These are phyloP conservation scores for Verticillium klebahnii DNA, from an alignment of 2,329 filamentous ascomycete species.

Conservation along the genomic window DNA sequence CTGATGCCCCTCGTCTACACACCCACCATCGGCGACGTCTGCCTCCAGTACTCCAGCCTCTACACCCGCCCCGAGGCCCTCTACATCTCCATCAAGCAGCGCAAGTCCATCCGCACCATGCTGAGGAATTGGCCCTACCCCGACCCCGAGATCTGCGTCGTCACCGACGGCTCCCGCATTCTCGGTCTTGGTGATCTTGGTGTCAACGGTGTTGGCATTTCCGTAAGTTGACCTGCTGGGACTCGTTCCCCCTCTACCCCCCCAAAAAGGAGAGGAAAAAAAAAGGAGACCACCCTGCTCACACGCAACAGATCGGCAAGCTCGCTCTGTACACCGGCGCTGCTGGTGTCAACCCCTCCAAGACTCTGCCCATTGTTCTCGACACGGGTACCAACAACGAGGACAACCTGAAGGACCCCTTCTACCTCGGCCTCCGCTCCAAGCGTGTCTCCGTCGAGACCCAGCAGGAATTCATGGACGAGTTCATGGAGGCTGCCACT, in stretches of 20 bases:
- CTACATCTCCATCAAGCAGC: constrained; percentile 94
- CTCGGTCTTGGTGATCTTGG: constrained; percentile 91
- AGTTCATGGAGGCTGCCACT: constrained; percentile 88
- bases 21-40: constrained; percentile 91
- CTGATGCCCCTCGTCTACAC: constrained; percentile 84
- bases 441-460: constrained; percentile 74
- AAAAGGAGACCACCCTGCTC: constrained; percentile 8
- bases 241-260: no score
- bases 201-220: constrained; percentile 96
- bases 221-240: constrained; percentile 48
- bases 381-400: constrained; percentile 65
- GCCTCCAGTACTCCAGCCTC: constrained; percentile 90
- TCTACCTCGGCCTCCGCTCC: constrained; percentile 86
- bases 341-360: constrained; percentile 87
- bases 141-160: constrained; percentile 90
- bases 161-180: constrained; percentile 92
- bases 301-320: constrained; percentile 68
- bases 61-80: constrained; percentile 93
- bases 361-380: constrained; percentile 68
- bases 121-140: constrained; percentile 89
- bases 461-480: constrained; percentile 90
- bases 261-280: no score
- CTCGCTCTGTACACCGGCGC: constrained; percentile 91
- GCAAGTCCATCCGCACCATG: constrained; percentile 82
- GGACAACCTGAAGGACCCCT: constrained; percentile 59